These are phyloP conservation scores for Aspergillus jensenii DNA, from an alignment of 2,329 filamentous ascomycete genomes.

Conservation along the genomic window DNA sequence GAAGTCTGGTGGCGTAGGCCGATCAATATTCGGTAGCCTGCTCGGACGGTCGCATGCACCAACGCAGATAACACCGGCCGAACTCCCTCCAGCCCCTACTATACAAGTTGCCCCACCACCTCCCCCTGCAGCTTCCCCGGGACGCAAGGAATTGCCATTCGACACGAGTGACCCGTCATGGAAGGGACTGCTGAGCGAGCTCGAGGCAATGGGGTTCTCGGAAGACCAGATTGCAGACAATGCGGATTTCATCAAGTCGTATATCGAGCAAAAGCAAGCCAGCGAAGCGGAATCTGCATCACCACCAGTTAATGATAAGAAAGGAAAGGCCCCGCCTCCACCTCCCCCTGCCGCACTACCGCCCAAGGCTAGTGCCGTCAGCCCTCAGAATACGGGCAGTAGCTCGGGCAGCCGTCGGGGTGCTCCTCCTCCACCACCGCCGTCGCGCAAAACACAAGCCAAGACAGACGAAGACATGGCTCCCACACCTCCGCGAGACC, in stretches of 20 bases:
- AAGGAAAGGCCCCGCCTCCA: conserved; percentile 59
- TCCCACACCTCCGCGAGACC: conserved; percentile 56
- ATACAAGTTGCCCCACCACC: conserved; percentile 34
- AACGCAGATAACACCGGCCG: conserved; percentile 24
- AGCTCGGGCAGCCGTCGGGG: conserved; percentile 54
- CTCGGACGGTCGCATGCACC: conserved; percentile 49
- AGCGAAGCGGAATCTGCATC: conserved; percentile 45
- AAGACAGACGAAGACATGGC: conserved; percentile 55
- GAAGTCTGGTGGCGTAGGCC: conserved; percentile 47
- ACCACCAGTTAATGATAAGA: conserved; percentile 47
- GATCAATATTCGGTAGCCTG: conserved; percentile 53
- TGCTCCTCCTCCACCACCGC: conserved; percentile 60
- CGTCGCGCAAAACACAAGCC: conserved; percentile 46
- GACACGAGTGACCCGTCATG: conserved; percentile 63
- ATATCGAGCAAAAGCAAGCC: conserved; percentile 64
- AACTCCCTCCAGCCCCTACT: conserved; percentile 25
- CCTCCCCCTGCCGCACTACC: conserved; percentile 56
- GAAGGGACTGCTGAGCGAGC: conserved; percentile 60
- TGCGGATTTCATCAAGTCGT: conserved; percentile 67
- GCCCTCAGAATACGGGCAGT: conserved; percentile 62
- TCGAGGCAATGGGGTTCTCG: conserved; percentile 65
- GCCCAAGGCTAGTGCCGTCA: conserved; percentile 48
- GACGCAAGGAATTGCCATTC: conserved; percentile 48
- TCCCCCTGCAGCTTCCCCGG: conserved; percentile 27
- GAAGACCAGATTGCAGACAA: conserved; percentile 68